These are phyloP conservation scores for Adansonia madagascariensis DNA, from an alignment of 441 rosid species.

Conservation along the genomic window DNA sequence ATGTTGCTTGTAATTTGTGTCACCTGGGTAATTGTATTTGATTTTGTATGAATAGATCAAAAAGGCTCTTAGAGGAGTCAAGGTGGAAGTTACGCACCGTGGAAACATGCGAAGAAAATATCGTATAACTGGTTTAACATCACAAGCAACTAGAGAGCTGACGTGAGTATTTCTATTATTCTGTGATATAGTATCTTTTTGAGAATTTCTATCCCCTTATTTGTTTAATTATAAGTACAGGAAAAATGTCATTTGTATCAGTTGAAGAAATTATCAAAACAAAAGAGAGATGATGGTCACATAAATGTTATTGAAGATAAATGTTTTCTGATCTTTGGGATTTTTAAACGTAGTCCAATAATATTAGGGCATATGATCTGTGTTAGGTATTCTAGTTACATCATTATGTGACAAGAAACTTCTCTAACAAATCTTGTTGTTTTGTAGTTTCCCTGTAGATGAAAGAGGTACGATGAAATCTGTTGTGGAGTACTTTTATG, in stretches of 20 bases:
- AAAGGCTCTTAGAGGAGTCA: conserved; percentile 94
- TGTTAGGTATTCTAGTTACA: neutral
- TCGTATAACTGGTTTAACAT: conserved; percentile 88
- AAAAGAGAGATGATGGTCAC: neutral
- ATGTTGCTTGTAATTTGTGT: neutral
- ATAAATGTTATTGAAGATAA: neutral
- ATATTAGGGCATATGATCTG: neutral
- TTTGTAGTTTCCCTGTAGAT: conserved; percentile 75
- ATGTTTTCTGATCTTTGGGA: neutral
- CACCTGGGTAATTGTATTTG: neutral
- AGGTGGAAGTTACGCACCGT: conserved; percentile 92
- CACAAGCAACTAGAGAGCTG: conserved; percentile 87
- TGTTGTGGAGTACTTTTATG: conserved; percentile 83
- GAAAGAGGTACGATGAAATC: conserved; percentile 90
- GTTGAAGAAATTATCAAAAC: neutral
- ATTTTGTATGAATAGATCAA: conserved; percentile 59
- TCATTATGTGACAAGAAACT: neutral
- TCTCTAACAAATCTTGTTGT: neutral
- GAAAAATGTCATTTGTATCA: neutral
- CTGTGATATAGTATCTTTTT: neutral
- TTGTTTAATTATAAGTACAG: neutral
- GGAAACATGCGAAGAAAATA: conserved; percentile 97
- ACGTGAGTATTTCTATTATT: conserved; percentile 56
- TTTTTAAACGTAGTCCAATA: neutral
- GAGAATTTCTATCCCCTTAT: neutral